Percentiles rank a stretch among this genome's conserved stretches.
These are phyloP conservation scores for Phytophthora fragariae DNA, from an alignment of 352 stramenopile species.

Conservation along the genomic window DNA sequence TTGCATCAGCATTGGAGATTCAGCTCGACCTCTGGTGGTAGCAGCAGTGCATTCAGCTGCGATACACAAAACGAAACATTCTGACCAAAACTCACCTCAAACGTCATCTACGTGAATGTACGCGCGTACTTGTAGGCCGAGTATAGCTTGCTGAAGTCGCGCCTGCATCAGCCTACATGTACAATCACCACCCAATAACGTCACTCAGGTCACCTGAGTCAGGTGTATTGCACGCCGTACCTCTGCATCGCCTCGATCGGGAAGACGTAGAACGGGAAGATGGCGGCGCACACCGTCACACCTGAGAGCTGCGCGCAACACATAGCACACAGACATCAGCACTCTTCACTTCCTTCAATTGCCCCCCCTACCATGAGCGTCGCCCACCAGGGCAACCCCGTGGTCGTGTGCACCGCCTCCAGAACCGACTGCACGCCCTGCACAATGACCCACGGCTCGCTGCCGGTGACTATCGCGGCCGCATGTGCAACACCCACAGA, in stretches of 20 bases:
- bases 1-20: too few relatives aligned
- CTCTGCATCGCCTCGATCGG: constrained; percentile 72
- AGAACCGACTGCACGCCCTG: constrained; percentile 68
- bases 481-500: constrained; percentile 29
- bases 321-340: constrained; percentile 3
- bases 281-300: constrained; percentile 62
- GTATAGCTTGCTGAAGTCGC: constrained; percentile 62
- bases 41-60: too few relatives aligned
- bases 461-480: constrained; percentile 28
- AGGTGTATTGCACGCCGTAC: neutral
- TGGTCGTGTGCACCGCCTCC: constrained; percentile 69
- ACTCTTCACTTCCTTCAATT: neutral
- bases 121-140: constrained; percentile 81
- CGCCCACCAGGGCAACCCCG: constrained; percentile 80
- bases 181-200: neutral
- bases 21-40: too few relatives aligned
- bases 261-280: constrained; percentile 81
- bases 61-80: too few relatives aligned
- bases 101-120: constrained; percentile 58
- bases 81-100: neutral
- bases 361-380: constrained; percentile 52
- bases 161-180: constrained; percentile 65
- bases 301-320: constrained; percentile 51
- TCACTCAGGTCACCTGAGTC: too few relatives aligned
- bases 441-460: too few relatives aligned